Evolutionary conservation across 495 filamentous ascomycete species (phyloP).

Genomic region (Lophiostoma macrostomum): DNA sequence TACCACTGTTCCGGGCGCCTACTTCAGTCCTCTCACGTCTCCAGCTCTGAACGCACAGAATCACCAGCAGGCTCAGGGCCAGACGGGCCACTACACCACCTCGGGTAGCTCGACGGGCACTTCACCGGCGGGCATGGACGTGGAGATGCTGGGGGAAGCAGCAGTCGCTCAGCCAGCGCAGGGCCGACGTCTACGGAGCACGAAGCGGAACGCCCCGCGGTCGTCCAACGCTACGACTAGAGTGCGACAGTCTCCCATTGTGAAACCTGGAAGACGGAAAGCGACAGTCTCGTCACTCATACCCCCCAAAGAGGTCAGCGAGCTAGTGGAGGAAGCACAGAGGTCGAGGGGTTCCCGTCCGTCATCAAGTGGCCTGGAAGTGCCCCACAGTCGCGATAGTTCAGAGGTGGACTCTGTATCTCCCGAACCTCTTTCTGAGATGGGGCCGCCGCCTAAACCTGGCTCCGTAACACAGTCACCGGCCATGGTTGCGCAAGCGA

Average conservation of each 20-base stretch:
- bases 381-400: slow-evolving; percentile 50
- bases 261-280: slow-evolving; percentile 68
- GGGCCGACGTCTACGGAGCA: slow-evolving; percentile 26
- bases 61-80: slow-evolving; percentile 20
- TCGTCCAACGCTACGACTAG: slow-evolving; percentile 31
- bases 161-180: slow-evolving; percentile 25
- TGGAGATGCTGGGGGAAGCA: slow-evolving; percentile 36
- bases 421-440: slow-evolving; percentile 67
- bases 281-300: slow-evolving; percentile 43
- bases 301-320: slow-evolving; percentile 36
- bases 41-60: slow-evolving; percentile 84
- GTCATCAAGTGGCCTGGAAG: slow-evolving; percentile 16
- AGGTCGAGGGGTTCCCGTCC: slow-evolving; percentile 25
- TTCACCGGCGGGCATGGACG: slow-evolving; percentile 36
- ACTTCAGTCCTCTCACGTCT: slow-evolving; percentile 91
- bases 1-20: slow-evolving; percentile 75
- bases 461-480: slow-evolving; percentile 53
- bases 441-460: slow-evolving; percentile 65
- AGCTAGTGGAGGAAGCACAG: slow-evolving; percentile 37
- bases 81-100: slow-evolving; percentile 30
- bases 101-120: slow-evolving; percentile 37
- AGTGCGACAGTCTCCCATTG: slow-evolving; percentile 74
- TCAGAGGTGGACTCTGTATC: slow-evolving; percentile 69
- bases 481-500: slow-evolving; percentile 42
- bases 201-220: slow-evolving; percentile 37